Base-by-base conservation (phyloP, 192 early-diverging fungal species). In the Entomortierella parvispora region DNA sequence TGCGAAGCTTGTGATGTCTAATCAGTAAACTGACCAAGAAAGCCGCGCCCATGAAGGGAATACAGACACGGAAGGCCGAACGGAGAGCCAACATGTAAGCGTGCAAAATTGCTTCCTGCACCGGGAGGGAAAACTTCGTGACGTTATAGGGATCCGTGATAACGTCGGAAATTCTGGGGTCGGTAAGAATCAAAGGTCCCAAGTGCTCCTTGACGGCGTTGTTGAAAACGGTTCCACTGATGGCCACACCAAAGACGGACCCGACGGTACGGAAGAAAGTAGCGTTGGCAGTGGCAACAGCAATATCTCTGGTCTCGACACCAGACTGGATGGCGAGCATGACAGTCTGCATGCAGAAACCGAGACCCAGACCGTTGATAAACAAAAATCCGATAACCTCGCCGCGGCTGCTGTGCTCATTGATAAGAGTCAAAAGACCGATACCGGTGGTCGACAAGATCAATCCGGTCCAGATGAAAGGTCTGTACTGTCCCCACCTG, bases 321-420 rank as follows among this genome's bases (percentile, higher is more conserved):
- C 86, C 70, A 3, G 89, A 83, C 70, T 96, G 94, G 33, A 85
- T 82, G n/a, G 85, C 85, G 6, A 95, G 80, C 34, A 88, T 79
- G n/a, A 88, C 79, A 2, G 87, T 87, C 70, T 93, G 93, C 48
- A 95, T 82, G 57, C 88, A 85, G 25, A 80, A 58, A 34, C 97
- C 95, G 25, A 91, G 55, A 10, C 97, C 97, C 23, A 90, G 29
- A 3, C 94, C 95, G 34, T 85, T 31, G 50, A 94, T 66, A 12
- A 95, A 62, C 55, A 94, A 63, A 58, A 83, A 92, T 14, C 89
- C 84, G 63, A 90, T 85, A 42, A 85, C 78, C 71, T 83, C 62
- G 20, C 82, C 89, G 1, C 62, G 66, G 25, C 47, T 80, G 11
- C 85, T 72, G 17, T 76, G 63, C 20, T 76, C 82, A 37, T 79